A percentile compares a stretch with the other conserved stretches of the same genome.
Evolutionary conservation across 208 protist genomes (phyloP).

Genomic region (Ichthyophonus hoferi): DNA sequence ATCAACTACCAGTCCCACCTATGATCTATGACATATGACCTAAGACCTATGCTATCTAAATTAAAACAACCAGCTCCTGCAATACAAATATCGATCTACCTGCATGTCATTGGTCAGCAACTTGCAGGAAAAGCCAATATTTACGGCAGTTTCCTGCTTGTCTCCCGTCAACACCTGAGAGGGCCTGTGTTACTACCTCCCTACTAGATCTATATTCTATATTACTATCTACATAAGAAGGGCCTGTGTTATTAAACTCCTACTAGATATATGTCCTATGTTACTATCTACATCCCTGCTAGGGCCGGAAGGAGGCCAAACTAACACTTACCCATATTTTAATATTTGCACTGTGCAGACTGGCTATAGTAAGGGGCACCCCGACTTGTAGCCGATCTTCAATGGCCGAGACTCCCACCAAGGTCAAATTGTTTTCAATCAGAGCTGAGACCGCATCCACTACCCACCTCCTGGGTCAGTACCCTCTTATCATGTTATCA

Average conservation of each 20-base stretch:
- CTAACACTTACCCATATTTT: conserved; percentile 62
- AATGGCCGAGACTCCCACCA: conserved; percentile 87
- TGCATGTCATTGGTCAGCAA: conserved; percentile 14
- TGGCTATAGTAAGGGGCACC: conserved; percentile 58
- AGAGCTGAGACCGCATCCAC: conserved; percentile 21
- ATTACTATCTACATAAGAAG: not conserved
- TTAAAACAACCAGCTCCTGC: too few species aligned
- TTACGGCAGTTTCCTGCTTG: conserved; percentile 85
- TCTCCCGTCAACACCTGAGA: conserved; percentile 91
- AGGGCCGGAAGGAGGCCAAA: conserved; percentile 56
- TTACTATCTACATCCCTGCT: not conserved
- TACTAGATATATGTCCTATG: too few species aligned
- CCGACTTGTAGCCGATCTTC: conserved; percentile 90
- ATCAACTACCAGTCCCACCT: too few species aligned
- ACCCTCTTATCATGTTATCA: too few species aligned
- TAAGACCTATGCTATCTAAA: too few species aligned
- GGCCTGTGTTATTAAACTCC: too few species aligned
- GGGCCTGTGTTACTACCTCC: too few species aligned
- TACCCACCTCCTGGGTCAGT: too few species aligned
- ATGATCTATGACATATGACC: too few species aligned
- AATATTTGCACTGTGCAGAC: conserved; percentile 47
- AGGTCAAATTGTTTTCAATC: conserved; percentile 75
- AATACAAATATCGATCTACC: not conserved
- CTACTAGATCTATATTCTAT: not conserved
- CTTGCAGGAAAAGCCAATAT: conserved; percentile 69